These are phyloP conservation scores for Anisodus tanguticus DNA, from an alignment of 257 asterid genomes.

Conservation along the genomic window DNA sequence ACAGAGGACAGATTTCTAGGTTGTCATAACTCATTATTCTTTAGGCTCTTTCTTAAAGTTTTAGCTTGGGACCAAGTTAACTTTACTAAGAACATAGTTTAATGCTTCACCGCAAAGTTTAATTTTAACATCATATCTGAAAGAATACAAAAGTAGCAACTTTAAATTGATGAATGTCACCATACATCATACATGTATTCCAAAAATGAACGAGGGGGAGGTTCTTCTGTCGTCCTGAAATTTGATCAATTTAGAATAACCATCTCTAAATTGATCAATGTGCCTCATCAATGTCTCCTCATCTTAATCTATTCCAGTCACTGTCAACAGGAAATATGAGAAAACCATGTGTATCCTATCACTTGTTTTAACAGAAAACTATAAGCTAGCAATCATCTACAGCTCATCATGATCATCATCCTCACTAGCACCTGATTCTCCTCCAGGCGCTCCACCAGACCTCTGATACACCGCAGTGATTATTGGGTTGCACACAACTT, in stretches of 20 bases:
- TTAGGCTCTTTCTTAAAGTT: not conserved
- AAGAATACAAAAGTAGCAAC: not conserved
- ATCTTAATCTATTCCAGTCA: not conserved
- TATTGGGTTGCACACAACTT: slow-evolving; percentile 30
- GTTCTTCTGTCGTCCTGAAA: not conserved
- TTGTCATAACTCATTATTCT: not conserved
- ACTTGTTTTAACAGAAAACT: not conserved
- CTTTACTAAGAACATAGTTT: not conserved
- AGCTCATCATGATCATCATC: slow-evolving; percentile 14
- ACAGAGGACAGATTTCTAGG: not conserved
- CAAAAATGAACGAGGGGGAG: not conserved
- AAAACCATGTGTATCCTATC: not conserved
- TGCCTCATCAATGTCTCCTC: not conserved
- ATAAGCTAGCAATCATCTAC: slow-evolving; percentile 10
- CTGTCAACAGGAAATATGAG: not conserved
- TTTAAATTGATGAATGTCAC: not conserved
- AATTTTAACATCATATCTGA: not conserved
- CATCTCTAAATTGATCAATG: not conserved
- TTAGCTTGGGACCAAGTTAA: not conserved
- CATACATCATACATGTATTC: not conserved
- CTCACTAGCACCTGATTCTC: slow-evolving; percentile 8
- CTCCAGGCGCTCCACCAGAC: slow-evolving; percentile 30
- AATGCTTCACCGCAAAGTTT: not conserved
- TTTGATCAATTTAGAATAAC: not conserved
- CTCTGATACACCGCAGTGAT: slow-evolving; percentile 31